These are phyloP conservation scores for Prunus yedoensis DNA, from an alignment of 331 rosid species.

Conservation along the genomic window DNA sequence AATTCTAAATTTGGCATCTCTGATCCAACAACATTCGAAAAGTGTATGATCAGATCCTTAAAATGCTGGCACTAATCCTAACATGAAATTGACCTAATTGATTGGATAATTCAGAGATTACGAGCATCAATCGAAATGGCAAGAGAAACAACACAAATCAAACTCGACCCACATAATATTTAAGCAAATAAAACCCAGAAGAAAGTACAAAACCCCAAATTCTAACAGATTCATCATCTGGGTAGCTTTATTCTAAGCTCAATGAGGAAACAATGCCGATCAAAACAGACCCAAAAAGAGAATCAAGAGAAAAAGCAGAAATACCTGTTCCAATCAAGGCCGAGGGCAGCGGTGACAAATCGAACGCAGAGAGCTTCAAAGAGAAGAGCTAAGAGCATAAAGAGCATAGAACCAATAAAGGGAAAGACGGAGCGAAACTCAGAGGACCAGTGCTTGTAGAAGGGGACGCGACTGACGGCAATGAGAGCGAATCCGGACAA, in stretches of 20 bases:
- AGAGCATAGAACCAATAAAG: constrained; percentile 68
- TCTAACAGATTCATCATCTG: not conserved
- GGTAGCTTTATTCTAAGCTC: constrained; percentile 4
- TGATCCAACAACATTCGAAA: no score
- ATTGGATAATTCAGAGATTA: no score
- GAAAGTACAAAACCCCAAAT: not conserved
- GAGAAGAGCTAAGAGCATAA: constrained; percentile 85
- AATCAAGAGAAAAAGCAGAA: not conserved
- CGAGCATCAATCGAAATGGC: not conserved
- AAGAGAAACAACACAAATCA: not conserved
- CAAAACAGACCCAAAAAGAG: not conserved
- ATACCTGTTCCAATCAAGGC: constrained; percentile 93
- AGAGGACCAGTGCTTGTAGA: constrained; percentile 74
- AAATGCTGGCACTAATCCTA: not conserved
- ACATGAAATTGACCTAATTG: not conserved
- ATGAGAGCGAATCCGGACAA: constrained; percentile 65
- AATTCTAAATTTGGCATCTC: not conserved
- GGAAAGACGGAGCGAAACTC: constrained; percentile 78
- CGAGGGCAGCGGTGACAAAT: constrained; percentile 89
- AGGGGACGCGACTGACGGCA: constrained; percentile 66
- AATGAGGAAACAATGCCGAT: not conserved
- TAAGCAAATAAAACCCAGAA: not conserved
- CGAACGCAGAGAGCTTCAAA: constrained; percentile 75
- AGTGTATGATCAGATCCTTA: not conserved
- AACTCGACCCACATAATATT: not conserved